Conservation (phyloP, 352 stramenopile genomes). For the Blastocystis sp. region DNA sequence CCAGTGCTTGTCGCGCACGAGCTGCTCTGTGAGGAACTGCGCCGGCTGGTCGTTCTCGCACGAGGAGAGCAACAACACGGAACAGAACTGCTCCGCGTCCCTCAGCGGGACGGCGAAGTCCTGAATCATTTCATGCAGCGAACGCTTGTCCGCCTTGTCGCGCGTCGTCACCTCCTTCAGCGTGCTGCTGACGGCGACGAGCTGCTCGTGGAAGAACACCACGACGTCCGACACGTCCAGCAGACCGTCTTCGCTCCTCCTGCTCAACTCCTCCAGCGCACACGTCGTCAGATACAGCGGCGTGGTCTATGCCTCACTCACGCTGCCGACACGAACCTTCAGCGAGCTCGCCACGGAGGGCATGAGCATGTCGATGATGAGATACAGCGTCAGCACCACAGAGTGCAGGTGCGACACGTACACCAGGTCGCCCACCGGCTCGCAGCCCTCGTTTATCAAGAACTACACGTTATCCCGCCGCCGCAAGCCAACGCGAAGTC, state of each 20-base stretch:
- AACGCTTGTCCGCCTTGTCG: slow-evolving; percentile 13
- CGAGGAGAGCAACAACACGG: background rate
- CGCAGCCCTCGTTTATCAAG: slow-evolving; percentile 2
- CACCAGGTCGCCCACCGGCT: slow-evolving; percentile 20
- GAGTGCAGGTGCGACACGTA: slow-evolving; percentile 9
- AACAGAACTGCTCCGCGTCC: background rate
- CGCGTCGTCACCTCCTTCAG: background rate
- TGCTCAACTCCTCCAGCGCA: background rate
- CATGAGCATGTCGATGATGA: slow-evolving; percentile 36
- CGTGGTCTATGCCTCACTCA: background rate
- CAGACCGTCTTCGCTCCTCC: slow-evolving; percentile 2
- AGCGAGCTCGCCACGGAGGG: background rate
- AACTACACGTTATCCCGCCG: background rate
- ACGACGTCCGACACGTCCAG: slow-evolving; percentile 6
- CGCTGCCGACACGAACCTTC: background rate
- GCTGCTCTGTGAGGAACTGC: background rate
- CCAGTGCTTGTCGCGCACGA: background rate
- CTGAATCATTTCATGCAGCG: background rate
- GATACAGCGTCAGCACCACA: slow-evolving; percentile 16
- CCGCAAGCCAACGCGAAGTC: background rate
- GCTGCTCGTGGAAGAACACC: slow-evolving; percentile 5
- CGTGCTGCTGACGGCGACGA: slow-evolving; percentile 8
- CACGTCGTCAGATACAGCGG: background rate
- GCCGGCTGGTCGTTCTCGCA: background rate
- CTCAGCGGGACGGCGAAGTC: background rate